These are phyloP conservation scores for Cyclotella atomus DNA, from an alignment of 108 stramenopile species.

Conservation along the genomic window DNA sequence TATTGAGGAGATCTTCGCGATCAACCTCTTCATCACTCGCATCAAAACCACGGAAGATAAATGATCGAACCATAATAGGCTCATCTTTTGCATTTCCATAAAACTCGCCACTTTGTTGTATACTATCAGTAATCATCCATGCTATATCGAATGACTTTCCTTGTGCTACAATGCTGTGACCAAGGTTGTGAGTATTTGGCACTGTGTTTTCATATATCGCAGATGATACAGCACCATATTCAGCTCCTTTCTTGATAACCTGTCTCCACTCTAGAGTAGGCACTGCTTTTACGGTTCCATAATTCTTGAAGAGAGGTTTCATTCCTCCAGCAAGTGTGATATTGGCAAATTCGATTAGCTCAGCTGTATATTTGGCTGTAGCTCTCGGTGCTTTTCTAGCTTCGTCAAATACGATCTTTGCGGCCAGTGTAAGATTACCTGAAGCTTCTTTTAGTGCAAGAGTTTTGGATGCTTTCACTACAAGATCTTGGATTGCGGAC, in stretches of 20 bases:
- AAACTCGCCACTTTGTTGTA: conserved; percentile 49
- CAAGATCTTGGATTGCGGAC: conserved; percentile 45
- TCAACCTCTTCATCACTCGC: conserved; percentile 85
- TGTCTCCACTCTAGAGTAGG: conserved; percentile 21
- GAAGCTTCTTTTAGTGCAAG: conserved; percentile 41
- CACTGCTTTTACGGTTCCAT: conserved; percentile 24
- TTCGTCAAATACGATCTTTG: conserved; percentile 55
- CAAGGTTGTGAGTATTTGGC: conserved; percentile 44
- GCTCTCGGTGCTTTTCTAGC: conserved; percentile 68
- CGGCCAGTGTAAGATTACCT: conserved; percentile 48
- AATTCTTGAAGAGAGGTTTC: conserved; percentile 31
- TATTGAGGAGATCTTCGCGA: conserved; percentile 65
- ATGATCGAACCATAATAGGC: conserved; percentile 59
- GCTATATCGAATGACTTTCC: conserved; percentile 78
- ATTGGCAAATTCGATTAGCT: conserved; percentile 67
- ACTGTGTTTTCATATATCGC: conserved; percentile 73
- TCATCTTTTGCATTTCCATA: conserved; percentile 2
- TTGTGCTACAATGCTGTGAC: conserved; percentile 69
- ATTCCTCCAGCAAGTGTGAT: conserved; percentile 55
- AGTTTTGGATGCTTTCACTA: conserved; percentile 50
- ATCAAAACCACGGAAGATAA: conserved; percentile 88
- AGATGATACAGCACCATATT: conserved; percentile 70
- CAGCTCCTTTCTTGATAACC: conserved; percentile 49
- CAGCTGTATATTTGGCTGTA: conserved; percentile 64
- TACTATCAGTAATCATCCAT: conserved; percentile 79